These are phyloP conservation scores for Verticillium tricorpus DNA, from an alignment of 2,329 filamentous ascomycete species.

Conservation along the genomic window DNA sequence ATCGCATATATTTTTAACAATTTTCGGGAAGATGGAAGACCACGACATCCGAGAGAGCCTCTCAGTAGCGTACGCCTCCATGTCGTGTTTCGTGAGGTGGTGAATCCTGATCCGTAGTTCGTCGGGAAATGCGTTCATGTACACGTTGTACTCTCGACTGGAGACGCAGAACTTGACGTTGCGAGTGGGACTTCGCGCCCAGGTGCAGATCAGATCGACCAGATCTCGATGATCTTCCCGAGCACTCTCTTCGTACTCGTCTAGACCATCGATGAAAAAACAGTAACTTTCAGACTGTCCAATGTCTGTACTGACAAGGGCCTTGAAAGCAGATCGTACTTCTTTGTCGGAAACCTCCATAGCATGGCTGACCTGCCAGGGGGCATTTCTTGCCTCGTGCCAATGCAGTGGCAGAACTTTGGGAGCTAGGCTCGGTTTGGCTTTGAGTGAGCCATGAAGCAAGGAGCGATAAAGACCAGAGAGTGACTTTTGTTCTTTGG, in stretches of 20 bases:
- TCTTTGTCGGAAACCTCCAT: background rate
- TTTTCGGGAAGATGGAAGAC: too few relatives aligned
- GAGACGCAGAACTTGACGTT: constrained; percentile 16
- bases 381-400: background rate
- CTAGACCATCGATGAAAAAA: constrained; percentile 16
- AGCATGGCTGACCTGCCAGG: background rate
- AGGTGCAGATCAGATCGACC: constrained; percentile 9
- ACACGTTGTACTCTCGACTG: constrained; percentile 16
- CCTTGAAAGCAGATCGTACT: background rate
- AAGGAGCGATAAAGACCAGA: constrained; percentile 15
- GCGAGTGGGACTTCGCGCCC: background rate
- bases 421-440: constrained; percentile 1
- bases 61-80: background rate
- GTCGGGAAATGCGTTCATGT: constrained; percentile 11
- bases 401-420: background rate
- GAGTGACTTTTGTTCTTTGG: constrained; percentile 12
- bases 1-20: background rate
- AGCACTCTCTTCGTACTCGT: constrained; percentile 11
- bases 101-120: constrained; percentile 12
- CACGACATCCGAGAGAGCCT: background rate
- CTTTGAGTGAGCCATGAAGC: constrained; percentile 11
- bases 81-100: constrained; percentile 12
- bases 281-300: background rate
- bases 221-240: constrained; percentile 9
- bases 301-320: background rate